Base-by-base conservation (phyloP, 2,329 filamentous ascomycete genomes). In the Epichloe amarillans region DNA sequence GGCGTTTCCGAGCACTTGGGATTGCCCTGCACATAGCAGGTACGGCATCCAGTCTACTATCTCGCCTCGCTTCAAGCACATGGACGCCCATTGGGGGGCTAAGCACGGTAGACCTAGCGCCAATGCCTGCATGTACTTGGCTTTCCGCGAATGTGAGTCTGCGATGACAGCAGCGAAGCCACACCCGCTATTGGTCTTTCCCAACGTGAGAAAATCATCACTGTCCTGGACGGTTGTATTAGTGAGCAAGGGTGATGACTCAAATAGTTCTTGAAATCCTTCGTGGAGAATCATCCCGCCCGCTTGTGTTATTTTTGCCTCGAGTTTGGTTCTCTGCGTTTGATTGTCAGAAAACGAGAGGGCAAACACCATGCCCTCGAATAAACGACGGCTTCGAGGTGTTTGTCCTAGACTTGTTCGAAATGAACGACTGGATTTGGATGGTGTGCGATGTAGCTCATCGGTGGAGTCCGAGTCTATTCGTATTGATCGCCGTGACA, bases 101-200 rank as follows among this genome's bases (percentile, higher is more conserved):
- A 98, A 73, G 60, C 90, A 95, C 0, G 93, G 93, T 0, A 98
- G 69, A 1, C 88, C 88, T 0, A 98, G 77, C 0, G 93, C 90
- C 2, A 98, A 77, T 0, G 93, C 93, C 68, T 97, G 90, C 75
- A 97, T 86, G 65, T 93, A 96, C 64, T 97, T 98, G 47, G 83
- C 79, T 55, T 88, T 89, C 45, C 91, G 82, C 6, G 86, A 93
- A 64, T 95, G 86, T 4, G 80, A 79, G 61, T 97, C 88, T 0
- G 90, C 84, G 53, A 98, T 86, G 14, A 97, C 71, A 4, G 88
- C 90, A 0, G 86, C 82, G 61, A 98, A 97, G 0, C 87, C 84
- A 1, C 82, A 71, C 2, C 75, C 68, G 37, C 69, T 61, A 21
- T 77, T 76, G 21, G 71, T 64, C 11, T 71, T 56, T 2, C 70